These are phyloP conservation scores for Entomortierella lignicola DNA, from an alignment of 192 early-diverging fungal genomes.

Conservation along the genomic window DNA sequence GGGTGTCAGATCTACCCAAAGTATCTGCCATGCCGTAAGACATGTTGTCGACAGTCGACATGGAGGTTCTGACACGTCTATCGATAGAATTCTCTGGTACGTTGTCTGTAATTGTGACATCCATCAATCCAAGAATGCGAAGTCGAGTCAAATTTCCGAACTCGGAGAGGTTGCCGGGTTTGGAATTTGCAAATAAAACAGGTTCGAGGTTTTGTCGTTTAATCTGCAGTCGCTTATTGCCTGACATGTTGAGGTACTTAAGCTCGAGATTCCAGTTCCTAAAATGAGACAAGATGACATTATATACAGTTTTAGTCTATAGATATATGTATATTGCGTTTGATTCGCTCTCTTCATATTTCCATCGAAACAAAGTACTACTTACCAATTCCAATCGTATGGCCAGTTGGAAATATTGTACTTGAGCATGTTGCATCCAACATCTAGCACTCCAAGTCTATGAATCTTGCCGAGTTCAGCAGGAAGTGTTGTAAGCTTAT, in stretches of 20 bases:
- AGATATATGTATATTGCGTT: too few species aligned
- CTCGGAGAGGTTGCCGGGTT: constrained; percentile 71
- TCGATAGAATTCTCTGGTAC: constrained; percentile 87
- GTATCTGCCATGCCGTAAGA: constrained; percentile 90
- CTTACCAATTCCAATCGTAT: constrained; percentile 95
- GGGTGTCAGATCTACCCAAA: constrained; percentile 72
- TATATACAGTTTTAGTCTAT: too few species aligned
- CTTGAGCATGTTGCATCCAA: constrained; percentile 88
- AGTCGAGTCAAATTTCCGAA: constrained; percentile 83
- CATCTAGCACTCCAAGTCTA: constrained; percentile 81
- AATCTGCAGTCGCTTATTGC: constrained; percentile 91
- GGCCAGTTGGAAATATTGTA: constrained; percentile 97
- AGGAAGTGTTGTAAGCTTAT: constrained; percentile 89
- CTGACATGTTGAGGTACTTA: constrained; percentile 90
- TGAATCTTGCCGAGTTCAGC: constrained; percentile 92
- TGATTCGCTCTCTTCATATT: too few species aligned
- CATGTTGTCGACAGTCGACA: constrained; percentile 83
- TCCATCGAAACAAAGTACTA: background rate
- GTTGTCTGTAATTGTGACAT: constrained; percentile 79
- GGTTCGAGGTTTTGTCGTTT: constrained; percentile 70
- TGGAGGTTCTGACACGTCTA: constrained; percentile 85
- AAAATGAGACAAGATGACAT: background rate
- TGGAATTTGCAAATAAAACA: constrained; percentile 29
- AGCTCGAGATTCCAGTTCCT: constrained; percentile 92
- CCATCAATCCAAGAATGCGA: constrained; percentile 88